Evolutionary conservation across 2,329 filamentous ascomycete species (phyloP), one percentile per base, ranked within the genome.

Genomic region (Elsinoe perseae): DNA sequence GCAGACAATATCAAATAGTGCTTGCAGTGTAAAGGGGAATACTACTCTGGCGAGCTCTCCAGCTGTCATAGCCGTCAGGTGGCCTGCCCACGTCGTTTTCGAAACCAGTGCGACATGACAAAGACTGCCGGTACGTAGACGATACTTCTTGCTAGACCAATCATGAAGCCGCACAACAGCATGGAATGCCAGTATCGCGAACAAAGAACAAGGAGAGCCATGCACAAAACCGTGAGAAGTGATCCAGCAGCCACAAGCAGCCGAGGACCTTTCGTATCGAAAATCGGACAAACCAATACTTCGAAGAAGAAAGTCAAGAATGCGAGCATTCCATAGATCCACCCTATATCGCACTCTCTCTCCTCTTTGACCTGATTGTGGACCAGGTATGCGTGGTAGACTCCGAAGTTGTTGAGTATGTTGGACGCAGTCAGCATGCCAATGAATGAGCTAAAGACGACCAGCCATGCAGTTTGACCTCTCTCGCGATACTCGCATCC

Each of bases 401-500:
- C 54, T 2, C 62, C 64, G 9, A 66, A 58, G n/a, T 61, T 63
- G 38, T 67, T 67, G 57, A 63, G 60, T 18, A 64, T 56, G 3
- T 63, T 64, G 12, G 93, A 80, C 1, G 82, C 80, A 5, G 85
- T 82, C 61, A 87, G 77, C 55, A 93, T 80, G 8, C 84, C 84
- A 63, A 84, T 81, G 75, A 89, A 95, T n/a, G 84, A 84, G 18
- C 89, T 90, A 14, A 92, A 72, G 3, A 95, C 88, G 27, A 95
- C 89, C 3, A 87, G 77, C 87, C 90, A 95, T 55, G 88, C 88
- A 61, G 80, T 72, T 12, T 80, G 66, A 9, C 91, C 90, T 50
- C 90, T 89, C 73, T 95, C 90, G 0, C 90, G 90, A 64, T 89
- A 91, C 30, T 21, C n/a, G n/a, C n/a, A n/a, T n/a, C n/a, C n/a